Base-by-base conservation (phyloP, 371 early-diverging fungal species). In the Smittium mucronatum region DNA sequence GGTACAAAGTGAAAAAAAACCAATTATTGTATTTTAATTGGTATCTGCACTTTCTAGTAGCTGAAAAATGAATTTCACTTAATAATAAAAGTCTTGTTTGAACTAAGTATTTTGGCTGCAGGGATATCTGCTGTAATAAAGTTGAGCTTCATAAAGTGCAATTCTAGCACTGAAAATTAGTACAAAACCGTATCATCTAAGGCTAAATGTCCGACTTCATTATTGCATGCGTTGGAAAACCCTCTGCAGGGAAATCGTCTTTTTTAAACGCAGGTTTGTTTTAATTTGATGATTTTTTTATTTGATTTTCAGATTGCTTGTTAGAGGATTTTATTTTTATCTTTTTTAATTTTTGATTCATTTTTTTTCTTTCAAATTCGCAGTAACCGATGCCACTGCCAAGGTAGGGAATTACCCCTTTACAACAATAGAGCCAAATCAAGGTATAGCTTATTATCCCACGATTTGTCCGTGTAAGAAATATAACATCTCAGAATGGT, bases 401-500 rank as follows among this genome's bases (percentile, higher is more conserved):
- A 91, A 91, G 75, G 91, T 90, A 57, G 91, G 91, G 34, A 89
- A 86, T 76, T 90, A 83, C 68, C 91, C 91, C 1, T 91, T 91
- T 77, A 91, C 91, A 21, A 91, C 91, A 34, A 91, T 91, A 65
- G 85, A 86, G 69, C 89, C 90, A 28, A 90, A 90, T 76, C 84
- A 87, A 70, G 90, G 91, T 57, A 76, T 86, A 36, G 86, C 88
- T 0, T 91, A 90, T 75, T 82, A 88, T 58, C 84, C 84, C 21
- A 74, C 87, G 1, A 82, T 81, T 17, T 91, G 91, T 70, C 88
- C 90, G 0, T 91, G 91, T 73, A 81, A 77, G 60, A 70, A 73
- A n/a, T 83, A 82, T 69, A 79, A 76, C 58, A 83, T 85, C 69
- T 61, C 80, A 32, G 75, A 68, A 21, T 79, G 74, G 57, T 91